Evolutionary conservation across 257 asterid species (phyloP).

Genomic region (Voacanga thouarsii): DNA sequence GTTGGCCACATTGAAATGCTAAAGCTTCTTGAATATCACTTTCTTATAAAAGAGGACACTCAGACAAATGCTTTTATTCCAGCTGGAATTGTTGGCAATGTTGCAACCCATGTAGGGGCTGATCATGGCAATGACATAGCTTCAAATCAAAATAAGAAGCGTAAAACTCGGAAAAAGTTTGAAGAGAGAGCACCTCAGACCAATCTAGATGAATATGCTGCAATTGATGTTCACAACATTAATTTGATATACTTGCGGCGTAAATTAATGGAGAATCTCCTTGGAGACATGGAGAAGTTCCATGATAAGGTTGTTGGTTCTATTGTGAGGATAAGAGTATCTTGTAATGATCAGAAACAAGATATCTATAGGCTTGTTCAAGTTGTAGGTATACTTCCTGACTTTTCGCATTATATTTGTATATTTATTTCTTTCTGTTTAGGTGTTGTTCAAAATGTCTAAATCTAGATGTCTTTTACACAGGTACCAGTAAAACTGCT

Average conservation of each 20-base stretch:
- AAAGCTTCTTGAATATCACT: conserved; percentile 77
- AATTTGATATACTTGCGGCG: conserved; percentile 72
- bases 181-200: conserved; percentile 47
- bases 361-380: conserved; percentile 87
- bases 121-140: conserved; percentile 29
- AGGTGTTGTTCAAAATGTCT: conserved; percentile 11
- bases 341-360: conserved; percentile 67
- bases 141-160: conserved; percentile 45
- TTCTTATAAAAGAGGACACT: conserved; percentile 50
- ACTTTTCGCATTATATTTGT: conserved; percentile 12
- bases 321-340: conserved; percentile 72
- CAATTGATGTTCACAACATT: conserved; percentile 82
- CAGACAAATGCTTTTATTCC: conserved; percentile 44
- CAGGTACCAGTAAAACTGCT: conserved; percentile 70
- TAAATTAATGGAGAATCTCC: conserved; percentile 67
- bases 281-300: conserved; percentile 57
- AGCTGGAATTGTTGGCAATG: conserved; percentile 54
- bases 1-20: conserved; percentile 79
- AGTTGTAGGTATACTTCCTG: conserved; percentile 67
- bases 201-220: conserved; percentile 72
- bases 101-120: conserved; percentile 29
- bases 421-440: conserved; percentile 3
- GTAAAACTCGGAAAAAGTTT: conserved; percentile 50
- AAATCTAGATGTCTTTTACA: conserved; percentile 7
- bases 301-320: conserved; percentile 65